Percentiles rank a stretch among this genome's conserved stretches.
Conservation (phyloP, 441 rosid species). For the Pelargonium myrrhifolium region DNA sequence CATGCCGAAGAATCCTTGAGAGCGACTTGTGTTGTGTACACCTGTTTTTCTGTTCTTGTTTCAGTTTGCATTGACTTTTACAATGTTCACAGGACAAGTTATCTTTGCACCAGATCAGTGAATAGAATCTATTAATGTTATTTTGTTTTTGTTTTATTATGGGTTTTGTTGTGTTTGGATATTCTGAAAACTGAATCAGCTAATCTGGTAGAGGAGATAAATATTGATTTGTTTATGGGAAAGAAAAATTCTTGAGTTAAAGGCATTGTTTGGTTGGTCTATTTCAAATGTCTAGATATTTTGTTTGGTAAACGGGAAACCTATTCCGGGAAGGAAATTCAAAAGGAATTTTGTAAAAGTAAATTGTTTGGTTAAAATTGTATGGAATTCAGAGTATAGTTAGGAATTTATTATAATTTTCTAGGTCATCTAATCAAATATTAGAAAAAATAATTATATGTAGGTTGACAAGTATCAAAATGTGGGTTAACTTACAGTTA, state of each 20-base stretch:
- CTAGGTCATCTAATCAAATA: too few species aligned
- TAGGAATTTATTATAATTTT: too few species aligned
- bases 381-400: too few species aligned
- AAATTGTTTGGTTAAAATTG: too few species aligned
- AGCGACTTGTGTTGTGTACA: conserved; percentile 12
- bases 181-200: neutral
- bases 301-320: too few species aligned
- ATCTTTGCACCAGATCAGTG: neutral
- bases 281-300: too few species aligned
- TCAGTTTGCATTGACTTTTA: conserved; percentile 13
- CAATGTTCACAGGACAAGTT: conserved; percentile 7
- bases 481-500: too few species aligned
- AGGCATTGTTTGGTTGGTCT: too few species aligned
- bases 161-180: neutral
- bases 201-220: neutral
- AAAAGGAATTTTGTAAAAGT: too few species aligned
- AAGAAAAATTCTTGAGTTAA: neutral
- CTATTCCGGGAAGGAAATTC: too few species aligned
- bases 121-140: conserved; percentile 3
- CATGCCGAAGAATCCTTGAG: conserved; percentile 15
- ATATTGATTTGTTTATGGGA: neutral
- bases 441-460: too few species aligned
- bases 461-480: too few species aligned
- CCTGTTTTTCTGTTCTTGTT: conserved; percentile 15
- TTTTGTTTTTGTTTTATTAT: conserved; percentile 13